Conservation (phyloP, 2,329 filamentous ascomycete species). For the Sporothrix pseudoabietina region DNA sequence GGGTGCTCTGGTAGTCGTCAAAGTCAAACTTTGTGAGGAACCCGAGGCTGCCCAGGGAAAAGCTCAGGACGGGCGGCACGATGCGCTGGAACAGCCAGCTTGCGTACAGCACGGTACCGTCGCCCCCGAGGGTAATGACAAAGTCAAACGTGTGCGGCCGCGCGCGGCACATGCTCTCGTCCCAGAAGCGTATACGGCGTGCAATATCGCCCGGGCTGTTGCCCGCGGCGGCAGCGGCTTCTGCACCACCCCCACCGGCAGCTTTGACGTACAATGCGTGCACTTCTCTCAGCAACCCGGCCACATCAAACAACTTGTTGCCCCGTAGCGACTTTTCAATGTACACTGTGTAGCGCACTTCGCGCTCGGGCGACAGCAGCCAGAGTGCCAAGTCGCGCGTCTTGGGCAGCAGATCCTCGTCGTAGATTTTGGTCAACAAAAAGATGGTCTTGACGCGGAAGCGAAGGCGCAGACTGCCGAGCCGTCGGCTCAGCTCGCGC, state of each 20-base stretch:
- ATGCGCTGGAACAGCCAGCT: conserved; percentile 97
- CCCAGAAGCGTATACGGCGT: conserved; percentile 77
- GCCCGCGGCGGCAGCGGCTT: conserved; percentile 29
- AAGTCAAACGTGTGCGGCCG: conserved; percentile 91
- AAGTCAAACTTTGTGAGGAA: conserved; percentile 98
- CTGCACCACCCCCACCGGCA: conserved; percentile 40
- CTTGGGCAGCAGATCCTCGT: conserved; percentile 74
- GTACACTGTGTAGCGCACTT: conserved; percentile 74
- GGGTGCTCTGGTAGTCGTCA: conserved; percentile 67
- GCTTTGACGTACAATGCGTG: conserved; percentile 46
- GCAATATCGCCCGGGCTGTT: conserved; percentile 42
- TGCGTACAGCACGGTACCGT: conserved; percentile 95
- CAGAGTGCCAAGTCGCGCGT: conserved; percentile 77
- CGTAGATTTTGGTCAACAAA: conserved; percentile 88
- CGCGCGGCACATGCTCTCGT: conserved; percentile 72
- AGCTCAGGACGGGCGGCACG: conserved; percentile 89
- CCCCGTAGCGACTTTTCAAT: conserved; percentile 75
- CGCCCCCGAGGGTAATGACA: conserved; percentile 85
- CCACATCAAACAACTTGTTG: conserved; percentile 72
- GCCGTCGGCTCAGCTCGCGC: conserved; percentile 80
- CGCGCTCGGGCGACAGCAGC: conserved; percentile 72
- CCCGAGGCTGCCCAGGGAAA: conserved; percentile 84
- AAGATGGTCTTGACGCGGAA: conserved; percentile 83
- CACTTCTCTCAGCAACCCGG: conserved; percentile 68
- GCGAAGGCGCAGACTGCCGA: conserved; percentile 80